phyloP scores from a whole-genome alignment of 2,329 filamentous ascomycete species.

The Coleophoma cylindrospora region DNA sequence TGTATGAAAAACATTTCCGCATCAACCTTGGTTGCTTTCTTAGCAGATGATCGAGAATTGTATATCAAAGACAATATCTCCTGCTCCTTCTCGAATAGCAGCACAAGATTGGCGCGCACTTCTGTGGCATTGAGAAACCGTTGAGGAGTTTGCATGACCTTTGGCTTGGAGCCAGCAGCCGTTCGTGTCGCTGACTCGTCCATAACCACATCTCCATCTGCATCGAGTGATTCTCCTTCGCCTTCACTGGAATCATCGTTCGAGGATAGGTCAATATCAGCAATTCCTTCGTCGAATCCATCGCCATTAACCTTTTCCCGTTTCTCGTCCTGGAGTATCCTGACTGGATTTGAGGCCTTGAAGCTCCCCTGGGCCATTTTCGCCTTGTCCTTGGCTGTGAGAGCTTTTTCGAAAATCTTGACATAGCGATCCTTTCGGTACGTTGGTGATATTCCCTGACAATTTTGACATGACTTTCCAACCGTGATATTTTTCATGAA shows the following conservation, averaged over 20 bases:
- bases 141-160: constrained; percentile 43
- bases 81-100: constrained; percentile 83
- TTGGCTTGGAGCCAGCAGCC: constrained; percentile 29
- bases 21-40: constrained; percentile 51
- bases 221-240: constrained; percentile 42
- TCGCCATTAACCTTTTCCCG: constrained; percentile 26
- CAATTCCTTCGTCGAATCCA: constrained; percentile 63
- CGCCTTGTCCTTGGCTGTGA: constrained; percentile 69
- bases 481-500: constrained; percentile 72
- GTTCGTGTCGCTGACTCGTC: constrained; percentile 39
- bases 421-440: constrained; percentile 88
- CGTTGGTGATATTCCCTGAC: constrained; percentile 66
- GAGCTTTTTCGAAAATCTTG: constrained; percentile 86
- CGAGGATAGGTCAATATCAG: constrained; percentile 53
- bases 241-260: constrained; percentile 37
- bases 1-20: constrained; percentile 95
- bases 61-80: constrained; percentile 84
- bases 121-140: constrained; percentile 79
- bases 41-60: constrained; percentile 58
- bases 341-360: constrained; percentile 31
- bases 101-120: constrained; percentile 70
- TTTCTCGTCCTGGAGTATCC: constrained; percentile 32
- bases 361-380: constrained; percentile 69
- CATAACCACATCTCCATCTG: constrained; percentile 54
- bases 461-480: constrained; percentile 63